These are phyloP conservation scores for Boletus insuetus DNA, from an alignment of 768 basidiomycete genomes.

Conservation along the genomic window DNA sequence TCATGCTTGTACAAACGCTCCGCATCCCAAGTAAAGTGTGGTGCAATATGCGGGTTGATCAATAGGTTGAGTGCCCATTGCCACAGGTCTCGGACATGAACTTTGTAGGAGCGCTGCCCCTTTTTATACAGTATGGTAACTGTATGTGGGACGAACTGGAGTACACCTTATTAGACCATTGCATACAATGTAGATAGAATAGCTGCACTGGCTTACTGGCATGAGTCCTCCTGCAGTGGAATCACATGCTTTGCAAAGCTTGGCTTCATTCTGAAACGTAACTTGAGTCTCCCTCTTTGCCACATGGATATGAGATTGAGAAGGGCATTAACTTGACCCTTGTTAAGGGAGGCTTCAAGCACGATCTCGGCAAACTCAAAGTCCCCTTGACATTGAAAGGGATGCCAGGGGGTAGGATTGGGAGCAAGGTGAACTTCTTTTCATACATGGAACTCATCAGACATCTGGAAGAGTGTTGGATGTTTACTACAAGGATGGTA, in stretches of 20 bases:
- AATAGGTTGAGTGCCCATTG: no score
- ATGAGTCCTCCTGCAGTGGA: neutral
- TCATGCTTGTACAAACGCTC: no score
- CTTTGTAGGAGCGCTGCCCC: no score
- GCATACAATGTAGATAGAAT: neutral
- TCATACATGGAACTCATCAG: no score
- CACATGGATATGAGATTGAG: conserved; percentile 1
- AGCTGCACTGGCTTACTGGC: neutral
- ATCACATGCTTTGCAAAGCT: neutral
- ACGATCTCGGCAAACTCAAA: conserved; percentile 11
- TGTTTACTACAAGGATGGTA: conserved; percentile 24
- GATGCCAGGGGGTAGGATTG: neutral
- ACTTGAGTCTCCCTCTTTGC: conserved; percentile 19
- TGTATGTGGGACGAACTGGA: neutral
- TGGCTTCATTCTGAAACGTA: neutral
- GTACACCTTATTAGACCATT: no score
- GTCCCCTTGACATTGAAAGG: neutral
- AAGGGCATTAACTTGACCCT: conserved; percentile 1
- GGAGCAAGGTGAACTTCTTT: neutral
- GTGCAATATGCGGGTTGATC: no score
- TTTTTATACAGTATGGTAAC: neutral
- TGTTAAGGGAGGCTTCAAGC: conserved; percentile 9
- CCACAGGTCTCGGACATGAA: no score
- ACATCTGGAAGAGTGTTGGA: neutral
- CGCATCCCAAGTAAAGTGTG: no score